Evolutionary conservation across 2,329 filamentous ascomycete species (phyloP).

Genomic region (Geosmithia morbida): DNA sequence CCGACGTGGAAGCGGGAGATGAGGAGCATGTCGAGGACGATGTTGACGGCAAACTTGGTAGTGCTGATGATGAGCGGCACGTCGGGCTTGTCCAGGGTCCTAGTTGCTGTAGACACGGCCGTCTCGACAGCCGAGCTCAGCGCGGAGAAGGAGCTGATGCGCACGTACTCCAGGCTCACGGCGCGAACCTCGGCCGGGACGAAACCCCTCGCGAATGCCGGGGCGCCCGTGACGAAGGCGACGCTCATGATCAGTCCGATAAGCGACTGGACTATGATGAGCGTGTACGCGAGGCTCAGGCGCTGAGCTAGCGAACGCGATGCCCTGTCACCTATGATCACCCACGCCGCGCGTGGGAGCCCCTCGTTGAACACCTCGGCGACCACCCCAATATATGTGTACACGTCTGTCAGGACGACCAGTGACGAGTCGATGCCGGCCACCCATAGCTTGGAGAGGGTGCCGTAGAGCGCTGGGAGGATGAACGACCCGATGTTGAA

Average conservation of each 20-base stretch:
- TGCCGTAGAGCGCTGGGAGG: slow-evolving; percentile 52
- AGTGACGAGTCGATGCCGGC: slow-evolving; percentile 46
- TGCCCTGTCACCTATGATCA: slow-evolving; percentile 51
- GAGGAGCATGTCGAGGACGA: slow-evolving; percentile 49
- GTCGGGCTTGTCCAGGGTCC: slow-evolving; percentile 52
- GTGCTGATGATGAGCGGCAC: slow-evolving; percentile 53
- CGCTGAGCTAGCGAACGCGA: slow-evolving; percentile 35
- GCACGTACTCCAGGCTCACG: slow-evolving; percentile 47
- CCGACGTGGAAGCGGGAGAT: slow-evolving; percentile 52
- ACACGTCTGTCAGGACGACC: slow-evolving; percentile 26
- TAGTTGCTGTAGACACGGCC: slow-evolving; percentile 43
- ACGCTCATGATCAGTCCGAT: slow-evolving; percentile 47
- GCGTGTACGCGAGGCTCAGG: slow-evolving; percentile 45
- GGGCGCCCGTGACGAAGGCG: slow-evolving; percentile 37
- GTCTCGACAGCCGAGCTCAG: slow-evolving; percentile 49
- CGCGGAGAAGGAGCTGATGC: slow-evolving; percentile 47
- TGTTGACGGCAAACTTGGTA: slow-evolving; percentile 50
- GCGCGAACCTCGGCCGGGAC: slow-evolving; percentile 44
- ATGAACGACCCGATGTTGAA: slow-evolving; percentile 51
- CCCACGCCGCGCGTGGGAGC: slow-evolving; percentile 52
- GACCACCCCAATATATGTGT: slow-evolving; percentile 55
- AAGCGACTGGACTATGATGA: slow-evolving; percentile 43
- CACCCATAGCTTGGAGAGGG: slow-evolving; percentile 57
- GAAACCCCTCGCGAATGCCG: slow-evolving; percentile 42
- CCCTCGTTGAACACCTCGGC: slow-evolving; percentile 61